Evolutionary conservation across 148 eudicot genomes (phyloP).

Genomic region (Camellia japonica): DNA sequence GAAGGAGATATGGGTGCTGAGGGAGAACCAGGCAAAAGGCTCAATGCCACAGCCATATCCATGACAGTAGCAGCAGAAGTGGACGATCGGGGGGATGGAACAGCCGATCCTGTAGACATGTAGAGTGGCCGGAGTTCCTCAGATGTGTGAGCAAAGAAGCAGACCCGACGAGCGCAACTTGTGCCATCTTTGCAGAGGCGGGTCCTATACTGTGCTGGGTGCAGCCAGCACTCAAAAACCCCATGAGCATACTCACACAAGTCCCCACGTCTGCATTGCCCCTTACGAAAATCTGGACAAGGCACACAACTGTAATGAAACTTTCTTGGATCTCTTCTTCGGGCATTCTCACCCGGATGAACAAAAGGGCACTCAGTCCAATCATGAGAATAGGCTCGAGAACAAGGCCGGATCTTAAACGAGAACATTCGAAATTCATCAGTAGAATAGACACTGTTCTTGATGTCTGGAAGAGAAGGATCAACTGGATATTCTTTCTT

Average conservation of each 20-base stretch:
- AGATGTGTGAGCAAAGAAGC: conserved; percentile 57
- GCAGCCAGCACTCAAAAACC: conserved; percentile 66
- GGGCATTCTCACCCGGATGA: conserved; percentile 65
- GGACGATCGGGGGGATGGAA: conserved; percentile 48
- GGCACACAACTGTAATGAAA: conserved; percentile 59
- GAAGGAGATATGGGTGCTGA: no score
- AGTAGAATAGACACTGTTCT: conserved; percentile 45
- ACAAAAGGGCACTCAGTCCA: conserved; percentile 77
- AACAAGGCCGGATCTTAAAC: conserved; percentile 58
- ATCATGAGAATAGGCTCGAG: conserved; percentile 64
- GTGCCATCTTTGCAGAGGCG: conserved; percentile 58
- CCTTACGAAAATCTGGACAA: conserved; percentile 61
- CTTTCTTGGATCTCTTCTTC: conserved; percentile 58
- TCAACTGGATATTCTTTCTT: conserved; percentile 59
- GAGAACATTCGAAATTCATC: conserved; percentile 63
- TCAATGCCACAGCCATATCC: no score
- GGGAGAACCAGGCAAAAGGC: no score
- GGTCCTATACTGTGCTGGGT: conserved; percentile 61
- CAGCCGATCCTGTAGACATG: conserved; percentile 51
- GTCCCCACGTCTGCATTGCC: conserved; percentile 52
- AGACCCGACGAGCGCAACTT: conserved; percentile 50
- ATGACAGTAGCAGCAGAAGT: conserved; percentile 26
- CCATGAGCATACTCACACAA: conserved; percentile 65
- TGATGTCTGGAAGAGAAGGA: conserved; percentile 53
- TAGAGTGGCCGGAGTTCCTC: conserved; percentile 56